Base-by-base conservation (phyloP, 192 early-diverging fungal species). In the Entophlyctis luteolus region DNA sequence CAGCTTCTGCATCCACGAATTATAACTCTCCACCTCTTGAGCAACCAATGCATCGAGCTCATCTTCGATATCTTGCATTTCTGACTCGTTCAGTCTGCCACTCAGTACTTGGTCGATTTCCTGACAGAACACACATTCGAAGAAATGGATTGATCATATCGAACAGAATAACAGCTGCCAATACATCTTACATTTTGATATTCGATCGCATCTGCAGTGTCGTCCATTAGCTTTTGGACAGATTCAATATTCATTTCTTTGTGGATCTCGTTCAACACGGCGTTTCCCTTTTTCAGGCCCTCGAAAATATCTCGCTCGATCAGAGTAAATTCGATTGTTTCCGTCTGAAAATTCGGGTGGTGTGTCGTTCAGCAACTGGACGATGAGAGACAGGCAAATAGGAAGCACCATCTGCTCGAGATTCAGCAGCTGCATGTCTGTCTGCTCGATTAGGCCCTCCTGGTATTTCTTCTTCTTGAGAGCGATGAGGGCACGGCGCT, bases 391-490 rank as follows among this genome's bases (percentile, higher is more conserved):
- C 38, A 54, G 23, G 3, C 62, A 6, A n/a, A 58, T 14, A 46
- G 47, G 28, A 31, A 66, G 34, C 76, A 91, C 88, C 80, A 99
- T 76, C 65, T 94, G 88, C 77, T 97, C 92, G 29, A 99, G 75
- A 37, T 85, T 97, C 55, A 91, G 77, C 42, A 99, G 83, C 79
- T 99, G 94, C 22, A 89, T 71, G 56, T 91, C 89, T 2, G 93
- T 90, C 75, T 92, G 89, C 47, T 81, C 75, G 23, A 97, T 78
- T 65, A 96, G 80, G 59, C 86, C 84, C 74, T 97, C 90, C 75
- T 97, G 94, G 72, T 94, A 97, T 72, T 96, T 96, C 75, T 95
- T 95, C 81, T 94, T 93, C 71, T 90, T 89, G 14, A 99, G 82
- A 1, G 96, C 93, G 33, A 99, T 65, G 56, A 95, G 73, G 3